Conservation (phyloP, 2,329 filamentous ascomycete genomes). For the Beauveria australis region DNA sequence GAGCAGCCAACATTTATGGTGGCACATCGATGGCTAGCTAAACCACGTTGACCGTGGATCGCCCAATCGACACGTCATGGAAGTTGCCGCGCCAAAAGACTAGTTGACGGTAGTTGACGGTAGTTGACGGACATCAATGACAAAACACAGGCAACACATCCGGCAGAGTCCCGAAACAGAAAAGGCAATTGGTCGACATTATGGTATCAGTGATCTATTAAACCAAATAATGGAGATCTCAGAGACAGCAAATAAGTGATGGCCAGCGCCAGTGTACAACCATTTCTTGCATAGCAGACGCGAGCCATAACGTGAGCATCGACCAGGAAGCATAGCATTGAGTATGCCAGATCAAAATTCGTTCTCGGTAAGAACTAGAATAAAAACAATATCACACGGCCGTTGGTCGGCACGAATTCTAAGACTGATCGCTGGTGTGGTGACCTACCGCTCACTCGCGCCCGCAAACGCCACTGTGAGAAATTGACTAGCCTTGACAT, state of each 20-base stretch:
- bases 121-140: not conserved
- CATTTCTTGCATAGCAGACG: not conserved
- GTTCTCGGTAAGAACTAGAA: no score
- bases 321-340: not conserved
- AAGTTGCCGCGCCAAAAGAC: not conserved
- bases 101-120: no score
- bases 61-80: slow-evolving; percentile 6
- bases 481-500: no score
- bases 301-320: not conserved
- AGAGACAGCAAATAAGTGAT: not conserved
- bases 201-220: not conserved
- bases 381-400: no score
- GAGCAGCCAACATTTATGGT: not conserved
- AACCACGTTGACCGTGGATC: not conserved
- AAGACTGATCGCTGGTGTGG: no score
- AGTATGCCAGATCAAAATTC: not conserved
- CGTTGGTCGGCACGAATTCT: no score
- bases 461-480: no score
- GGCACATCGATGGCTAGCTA: not conserved
- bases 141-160: no score
- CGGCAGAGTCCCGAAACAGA: not conserved
- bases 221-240: not conserved
- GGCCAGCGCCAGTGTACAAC: not conserved
- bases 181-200: not conserved
- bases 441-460: no score